Evolutionary conservation across 352 stramenopile genomes (phyloP).

Genomic region (Pythium myriotylum): DNA sequence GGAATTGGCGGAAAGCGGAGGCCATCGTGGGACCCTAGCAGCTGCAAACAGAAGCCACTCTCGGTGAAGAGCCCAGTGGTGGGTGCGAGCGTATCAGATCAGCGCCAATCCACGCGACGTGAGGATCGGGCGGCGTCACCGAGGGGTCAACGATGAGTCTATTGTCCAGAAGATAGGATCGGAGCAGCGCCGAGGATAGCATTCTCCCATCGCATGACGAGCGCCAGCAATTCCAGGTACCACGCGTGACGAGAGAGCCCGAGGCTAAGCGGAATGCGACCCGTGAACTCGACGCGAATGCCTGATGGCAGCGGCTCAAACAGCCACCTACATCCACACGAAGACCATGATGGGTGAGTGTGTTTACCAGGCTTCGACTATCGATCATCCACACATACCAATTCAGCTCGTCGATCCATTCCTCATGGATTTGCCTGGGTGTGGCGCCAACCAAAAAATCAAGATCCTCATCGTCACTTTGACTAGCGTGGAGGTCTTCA

Average conservation of each 20-base stretch:
- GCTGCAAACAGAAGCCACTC: background rate
- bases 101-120: background rate
- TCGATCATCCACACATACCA: slow-evolving; percentile 15
- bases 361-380: too few relatives aligned
- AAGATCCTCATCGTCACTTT: slow-evolving; percentile 6
- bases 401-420: slow-evolving; percentile 21
- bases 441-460: background rate
- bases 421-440: slow-evolving; percentile 9
- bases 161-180: slow-evolving; percentile 5
- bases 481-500: too few relatives aligned
- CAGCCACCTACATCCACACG: slow-evolving; percentile 19
- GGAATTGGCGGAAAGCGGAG: background rate
- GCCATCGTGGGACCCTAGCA: slow-evolving; percentile 1
- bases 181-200: slow-evolving; percentile 8
- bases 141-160: background rate
- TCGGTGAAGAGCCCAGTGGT: slow-evolving; percentile 1
- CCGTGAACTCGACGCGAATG: slow-evolving; percentile 9
- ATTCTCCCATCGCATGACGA: slow-evolving; percentile 23
- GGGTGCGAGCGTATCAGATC: slow-evolving; percentile 7
- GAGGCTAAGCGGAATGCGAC: slow-evolving; percentile 8
- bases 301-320: slow-evolving; percentile 5
- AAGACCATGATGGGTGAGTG: too few relatives aligned
- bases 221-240: slow-evolving; percentile 21
- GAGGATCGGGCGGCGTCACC: background rate
- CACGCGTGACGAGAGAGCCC: slow-evolving; percentile 7